phyloP scores from a whole-genome alignment of 345 rosid genomes.

The Syzygium aromaticum region DNA sequence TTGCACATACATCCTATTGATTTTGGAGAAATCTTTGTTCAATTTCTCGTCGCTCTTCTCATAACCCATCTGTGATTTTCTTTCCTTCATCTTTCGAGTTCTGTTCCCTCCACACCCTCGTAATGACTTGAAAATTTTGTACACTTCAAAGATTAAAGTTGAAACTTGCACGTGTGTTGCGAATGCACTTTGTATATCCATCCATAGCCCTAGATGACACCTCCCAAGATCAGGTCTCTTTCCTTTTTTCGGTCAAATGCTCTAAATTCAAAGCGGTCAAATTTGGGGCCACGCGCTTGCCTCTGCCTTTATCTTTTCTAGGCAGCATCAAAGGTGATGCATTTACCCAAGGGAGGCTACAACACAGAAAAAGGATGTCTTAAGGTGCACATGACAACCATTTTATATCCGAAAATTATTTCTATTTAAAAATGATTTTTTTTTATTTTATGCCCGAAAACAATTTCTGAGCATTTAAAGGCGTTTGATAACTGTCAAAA shows the following conservation, averaged over 20 bases:
- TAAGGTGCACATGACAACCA: no score
- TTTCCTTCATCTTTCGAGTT: not conserved
- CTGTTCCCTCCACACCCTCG: not conserved
- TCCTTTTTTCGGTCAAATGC: no score
- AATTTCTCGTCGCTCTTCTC: no score
- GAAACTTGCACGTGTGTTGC: not conserved
- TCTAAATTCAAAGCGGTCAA: no score
- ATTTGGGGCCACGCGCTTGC: no score
- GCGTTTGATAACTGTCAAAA: no score
- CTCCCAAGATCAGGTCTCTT: not conserved
- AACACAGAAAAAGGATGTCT: not conserved
- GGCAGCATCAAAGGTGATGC: not conserved
- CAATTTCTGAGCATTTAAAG: no score
- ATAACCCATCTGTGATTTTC: no score
- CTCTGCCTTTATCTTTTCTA: not conserved
- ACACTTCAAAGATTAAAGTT: not conserved
- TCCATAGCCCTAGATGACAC: not conserved
- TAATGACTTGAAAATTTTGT: not conserved
- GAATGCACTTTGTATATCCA: not conserved
- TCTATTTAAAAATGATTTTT: no score
- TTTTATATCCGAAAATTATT: no score
- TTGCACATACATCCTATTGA: no score
- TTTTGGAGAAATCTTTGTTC: not conserved
- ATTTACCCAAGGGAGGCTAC: not conserved
- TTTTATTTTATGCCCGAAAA: no score